These are phyloP conservation scores for Hypericum perforatum DNA, from an alignment of 345 rosid species.

Conservation along the genomic window DNA sequence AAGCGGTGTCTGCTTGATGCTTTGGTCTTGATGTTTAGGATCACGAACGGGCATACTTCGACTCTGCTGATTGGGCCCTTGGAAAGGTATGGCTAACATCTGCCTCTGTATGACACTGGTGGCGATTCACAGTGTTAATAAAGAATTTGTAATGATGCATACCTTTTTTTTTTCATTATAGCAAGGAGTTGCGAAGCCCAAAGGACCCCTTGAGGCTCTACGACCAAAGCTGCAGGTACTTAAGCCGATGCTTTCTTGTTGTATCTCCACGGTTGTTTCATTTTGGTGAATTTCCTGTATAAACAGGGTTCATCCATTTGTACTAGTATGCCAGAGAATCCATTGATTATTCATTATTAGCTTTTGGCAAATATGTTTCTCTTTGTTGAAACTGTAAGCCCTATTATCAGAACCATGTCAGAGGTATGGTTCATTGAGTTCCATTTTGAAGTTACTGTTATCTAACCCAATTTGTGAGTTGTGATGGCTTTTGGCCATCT, in stretches of 20 bases:
- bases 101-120: constrained; percentile 8
- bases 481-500: no score
- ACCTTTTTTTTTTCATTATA: constrained; percentile 25
- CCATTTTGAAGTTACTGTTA: no score
- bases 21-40: constrained; percentile 43
- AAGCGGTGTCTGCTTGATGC: constrained; percentile 2
- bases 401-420: no score
- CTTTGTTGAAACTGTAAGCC: no score
- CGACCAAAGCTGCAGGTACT: constrained; percentile 97
- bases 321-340: no score
- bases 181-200: constrained; percentile 98
- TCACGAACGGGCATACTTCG: constrained; percentile 95
- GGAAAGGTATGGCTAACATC: constrained; percentile 57
- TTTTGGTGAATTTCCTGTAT: not conserved
- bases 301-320: not conserved
- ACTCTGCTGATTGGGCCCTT: constrained; percentile 99
- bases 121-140: constrained; percentile 4
- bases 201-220: constrained; percentile 98
- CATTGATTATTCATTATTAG: no score
- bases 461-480: no score
- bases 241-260: not conserved
- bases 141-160: constrained; percentile 6
- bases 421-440: no score
- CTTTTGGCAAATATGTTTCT: no score
- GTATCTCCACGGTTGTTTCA: not conserved